Evolutionary conservation across 2,329 filamentous ascomycete genomes (phyloP).

Genomic region (Leptosphaerulina australis): DNA sequence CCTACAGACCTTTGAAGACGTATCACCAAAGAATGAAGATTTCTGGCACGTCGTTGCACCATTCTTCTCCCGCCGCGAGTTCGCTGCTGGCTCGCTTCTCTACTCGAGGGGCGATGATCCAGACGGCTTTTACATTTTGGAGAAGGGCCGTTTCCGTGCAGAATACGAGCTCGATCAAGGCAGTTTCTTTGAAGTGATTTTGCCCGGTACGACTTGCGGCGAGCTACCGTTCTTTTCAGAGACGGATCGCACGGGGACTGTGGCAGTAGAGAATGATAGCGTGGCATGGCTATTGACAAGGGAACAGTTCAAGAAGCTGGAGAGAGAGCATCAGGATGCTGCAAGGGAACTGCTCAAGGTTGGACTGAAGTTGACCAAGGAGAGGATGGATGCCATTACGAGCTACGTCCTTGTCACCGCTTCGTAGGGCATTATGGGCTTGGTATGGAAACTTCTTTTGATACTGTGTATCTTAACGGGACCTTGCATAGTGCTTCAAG

Average conservation of each 20-base stretch:
- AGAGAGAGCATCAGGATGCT: conserved; percentile 74
- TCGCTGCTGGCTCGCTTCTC: conserved; percentile 71
- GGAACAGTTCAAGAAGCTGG: conserved; percentile 73
- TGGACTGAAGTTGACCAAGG: conserved; percentile 90
- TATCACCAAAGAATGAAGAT: conserved; percentile 86
- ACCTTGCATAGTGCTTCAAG: neutral
- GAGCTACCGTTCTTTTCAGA: conserved; percentile 96
- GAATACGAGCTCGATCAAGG: conserved; percentile 94
- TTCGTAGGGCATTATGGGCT: conserved; percentile 22
- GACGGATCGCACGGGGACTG: conserved; percentile 84
- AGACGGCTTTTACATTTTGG: conserved; percentile 86
- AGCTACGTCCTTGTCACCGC: conserved; percentile 48
- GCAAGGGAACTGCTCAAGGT: conserved; percentile 84
- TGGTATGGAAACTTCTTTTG: too few relatives aligned
- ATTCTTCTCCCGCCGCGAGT: conserved; percentile 76
- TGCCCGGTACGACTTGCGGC: conserved; percentile 92
- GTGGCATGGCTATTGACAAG: conserved; percentile 81
- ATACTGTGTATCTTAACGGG: too few relatives aligned
- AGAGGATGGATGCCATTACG: conserved; percentile 80
- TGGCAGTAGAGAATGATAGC: conserved; percentile 79
- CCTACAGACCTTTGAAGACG: conserved; percentile 90
- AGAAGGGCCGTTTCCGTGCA: conserved; percentile 84
- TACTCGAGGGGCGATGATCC: conserved; percentile 78
- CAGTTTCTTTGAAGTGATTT: conserved; percentile 85
- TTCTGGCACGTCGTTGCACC: conserved; percentile 86